Percentiles rank a stretch among this genome's conserved stretches.
phyloP scores from a whole-genome alignment of 495 filamentous ascomycete genomes.

The Aspergillus affinis region DNA sequence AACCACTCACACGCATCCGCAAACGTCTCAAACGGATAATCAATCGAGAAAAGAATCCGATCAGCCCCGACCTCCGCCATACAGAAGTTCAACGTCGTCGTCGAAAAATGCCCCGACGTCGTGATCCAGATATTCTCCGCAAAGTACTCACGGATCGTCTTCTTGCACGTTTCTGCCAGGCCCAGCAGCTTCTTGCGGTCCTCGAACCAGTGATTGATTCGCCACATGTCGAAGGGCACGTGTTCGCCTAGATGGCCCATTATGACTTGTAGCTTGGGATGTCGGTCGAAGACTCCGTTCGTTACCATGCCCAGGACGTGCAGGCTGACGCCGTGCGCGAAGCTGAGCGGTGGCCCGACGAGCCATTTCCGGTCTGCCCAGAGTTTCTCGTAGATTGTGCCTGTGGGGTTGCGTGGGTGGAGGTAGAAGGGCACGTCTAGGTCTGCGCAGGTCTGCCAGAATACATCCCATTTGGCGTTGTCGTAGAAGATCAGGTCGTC shows the following conservation, averaged over 20 bases:
- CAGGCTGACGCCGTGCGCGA: conserved; percentile 49
- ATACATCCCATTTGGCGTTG: conserved; percentile 51
- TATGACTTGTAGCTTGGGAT: conserved; percentile 58
- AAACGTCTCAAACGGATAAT: conserved; percentile 55
- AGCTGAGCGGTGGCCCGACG: conserved; percentile 44
- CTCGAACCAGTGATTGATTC: conserved; percentile 59
- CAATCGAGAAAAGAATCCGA: conserved; percentile 50
- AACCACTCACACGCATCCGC: conserved; percentile 56
- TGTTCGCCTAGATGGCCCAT: conserved; percentile 68
- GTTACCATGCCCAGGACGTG: conserved; percentile 54
- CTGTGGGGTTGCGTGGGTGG: conserved; percentile 54
- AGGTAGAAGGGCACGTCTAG: conserved; percentile 66
- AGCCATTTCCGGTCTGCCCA: conserved; percentile 52
- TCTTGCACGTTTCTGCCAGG: conserved; percentile 44
- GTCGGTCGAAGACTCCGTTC: conserved; percentile 50
- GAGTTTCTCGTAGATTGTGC: conserved; percentile 48
- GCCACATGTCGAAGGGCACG: conserved; percentile 62
- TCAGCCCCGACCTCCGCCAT: conserved; percentile 44
- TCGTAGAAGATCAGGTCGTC: conserved; percentile 63
- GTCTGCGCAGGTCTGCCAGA: conserved; percentile 56
- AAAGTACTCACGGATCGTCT: conserved; percentile 58
- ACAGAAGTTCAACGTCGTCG: conserved; percentile 52
- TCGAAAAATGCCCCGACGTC: conserved; percentile 60
- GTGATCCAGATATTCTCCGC: conserved; percentile 64
- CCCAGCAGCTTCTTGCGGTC: conserved; percentile 47